phyloP scores from a whole-genome alignment of 2,329 filamentous ascomycete species.

The Ambrosiella beaveri region DNA sequence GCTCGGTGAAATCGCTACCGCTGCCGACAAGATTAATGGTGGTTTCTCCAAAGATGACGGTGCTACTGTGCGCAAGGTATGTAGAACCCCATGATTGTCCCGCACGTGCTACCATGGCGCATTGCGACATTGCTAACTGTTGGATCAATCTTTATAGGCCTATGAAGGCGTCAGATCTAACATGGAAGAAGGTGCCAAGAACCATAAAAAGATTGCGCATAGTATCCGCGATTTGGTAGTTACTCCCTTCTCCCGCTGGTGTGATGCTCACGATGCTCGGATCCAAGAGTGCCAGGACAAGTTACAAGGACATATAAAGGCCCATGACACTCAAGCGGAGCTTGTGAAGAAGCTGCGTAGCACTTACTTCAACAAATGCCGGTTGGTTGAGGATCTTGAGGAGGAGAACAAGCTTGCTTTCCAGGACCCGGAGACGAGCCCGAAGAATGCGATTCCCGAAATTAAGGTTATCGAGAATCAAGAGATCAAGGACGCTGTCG shows the following conservation, averaged over 20 bases:
- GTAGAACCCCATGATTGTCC: conserved; percentile 13
- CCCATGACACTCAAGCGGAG: conserved; percentile 83
- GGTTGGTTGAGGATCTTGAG: conserved; percentile 85
- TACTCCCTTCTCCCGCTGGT: conserved; percentile 87
- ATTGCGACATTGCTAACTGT: not conserved
- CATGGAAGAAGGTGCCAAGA: conserved; percentile 80
- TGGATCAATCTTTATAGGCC: conserved; percentile 38
- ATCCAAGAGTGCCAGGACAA: conserved; percentile 92
- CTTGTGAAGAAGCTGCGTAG: conserved; percentile 81
- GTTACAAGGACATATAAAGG: conserved; percentile 75
- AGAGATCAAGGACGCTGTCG: conserved; percentile 46
- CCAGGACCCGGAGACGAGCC: conserved; percentile 63
- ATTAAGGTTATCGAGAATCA: conserved; percentile 69
- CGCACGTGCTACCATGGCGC: not conserved
- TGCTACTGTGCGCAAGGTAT: conserved; percentile 84
- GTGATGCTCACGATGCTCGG: conserved; percentile 79
- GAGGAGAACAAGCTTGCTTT: conserved; percentile 98
- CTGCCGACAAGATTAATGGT: conserved; percentile 63
- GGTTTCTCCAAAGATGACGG: conserved; percentile 88
- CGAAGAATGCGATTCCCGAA: conserved; percentile 53
- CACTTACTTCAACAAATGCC: conserved; percentile 98
- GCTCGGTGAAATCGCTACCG: conserved; percentile 63
- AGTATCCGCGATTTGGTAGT: conserved; percentile 94
- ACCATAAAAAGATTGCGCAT: conserved; percentile 86
- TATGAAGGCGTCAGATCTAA: conserved; percentile 85